phyloP scores from a whole-genome alignment of 2,329 filamentous ascomycete genomes.

The Pyrenochaeta sp. region DNA sequence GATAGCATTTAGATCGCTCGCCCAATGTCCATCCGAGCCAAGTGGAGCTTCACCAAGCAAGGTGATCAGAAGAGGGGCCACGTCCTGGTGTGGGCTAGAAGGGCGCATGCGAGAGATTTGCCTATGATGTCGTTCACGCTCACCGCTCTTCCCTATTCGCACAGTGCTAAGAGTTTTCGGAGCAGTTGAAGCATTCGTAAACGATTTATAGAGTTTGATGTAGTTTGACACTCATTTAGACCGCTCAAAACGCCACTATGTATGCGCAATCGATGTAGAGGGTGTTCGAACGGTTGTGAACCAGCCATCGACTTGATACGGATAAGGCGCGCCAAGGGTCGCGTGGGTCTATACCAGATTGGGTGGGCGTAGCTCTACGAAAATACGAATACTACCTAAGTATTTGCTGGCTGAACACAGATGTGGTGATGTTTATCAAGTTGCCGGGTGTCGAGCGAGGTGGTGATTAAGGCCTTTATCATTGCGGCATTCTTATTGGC shows the following conservation, averaged over 20 bases:
- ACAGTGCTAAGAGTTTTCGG: neutral
- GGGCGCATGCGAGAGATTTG: conserved; percentile 7
- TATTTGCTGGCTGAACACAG: neutral
- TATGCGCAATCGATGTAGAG: neutral
- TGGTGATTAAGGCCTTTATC: neutral
- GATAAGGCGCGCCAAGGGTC: neutral
- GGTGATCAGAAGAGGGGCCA: conserved; percentile 5
- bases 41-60: conserved; percentile 15
- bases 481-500: conserved; percentile 1
- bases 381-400: neutral
- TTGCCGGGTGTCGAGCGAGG: neutral
- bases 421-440: neutral
- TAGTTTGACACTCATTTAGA: neutral
- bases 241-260: neutral
- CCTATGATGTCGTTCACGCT: conserved; percentile 6
- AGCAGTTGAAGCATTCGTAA: neutral
- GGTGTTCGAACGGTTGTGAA: neutral
- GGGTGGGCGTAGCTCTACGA: neutral
- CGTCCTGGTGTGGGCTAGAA: neutral
- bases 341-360: neutral
- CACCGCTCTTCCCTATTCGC: conserved; percentile 35
- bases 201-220: neutral
- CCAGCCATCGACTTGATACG: neutral
- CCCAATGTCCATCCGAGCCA: conserved; percentile 29
- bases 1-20: conserved; percentile 10